Base-by-base conservation (phyloP, 2,329 filamentous ascomycete genomes). In the Nemania diffusa region DNA sequence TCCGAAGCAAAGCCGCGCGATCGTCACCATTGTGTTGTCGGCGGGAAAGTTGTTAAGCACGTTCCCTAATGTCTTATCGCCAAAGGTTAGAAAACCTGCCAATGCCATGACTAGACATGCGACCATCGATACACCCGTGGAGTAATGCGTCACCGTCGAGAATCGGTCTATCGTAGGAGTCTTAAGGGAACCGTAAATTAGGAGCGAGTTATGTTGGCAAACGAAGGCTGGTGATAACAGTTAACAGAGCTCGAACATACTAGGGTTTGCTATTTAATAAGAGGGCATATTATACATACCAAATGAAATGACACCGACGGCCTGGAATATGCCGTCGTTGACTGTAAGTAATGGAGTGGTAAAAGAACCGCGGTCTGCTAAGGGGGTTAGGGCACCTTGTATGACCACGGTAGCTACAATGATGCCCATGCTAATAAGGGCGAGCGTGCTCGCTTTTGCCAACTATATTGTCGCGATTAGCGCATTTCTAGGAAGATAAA, bases 161-260 rank as follows among this genome's bases (percentile, higher is more conserved):
- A 99, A 99, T 70, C 97, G 93, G 84, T 98, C 94, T 74, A 99
- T 91, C 0, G 96, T 99, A 1, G 96, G 96, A 58, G 92, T 97
- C 74, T 92, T 91, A 69, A 99, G 87, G 2, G 95, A 98, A 72
- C 95, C 95, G 81, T 99, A 99, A 78, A 99, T 99, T 63, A 99
- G 86, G 67, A 99, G 90, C 58, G 93, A 97, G 82, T 99, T 99
- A 83, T 99, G 96, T 78, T 99, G 88, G 79, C 88, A 91, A 71
- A 91, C 88, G 70, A 91, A 91, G 57, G 88, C 88, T 87, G 57
- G 13, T 6, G 6, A 48, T 3, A 8, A 9, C 3, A 5, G 69
- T 83, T 77, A 84, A 81, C 37, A 9, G 24, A 0, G 15, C 11
- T 52, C 27, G 1, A n/a, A 7, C 15, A 17, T 8, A 8, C 13